A percentile compares a stretch with the other conserved stretches of the same genome.
phyloP scores from a whole-genome alignment of 2,329 filamentous ascomycete genomes.

The Alternaria sp. region DNA sequence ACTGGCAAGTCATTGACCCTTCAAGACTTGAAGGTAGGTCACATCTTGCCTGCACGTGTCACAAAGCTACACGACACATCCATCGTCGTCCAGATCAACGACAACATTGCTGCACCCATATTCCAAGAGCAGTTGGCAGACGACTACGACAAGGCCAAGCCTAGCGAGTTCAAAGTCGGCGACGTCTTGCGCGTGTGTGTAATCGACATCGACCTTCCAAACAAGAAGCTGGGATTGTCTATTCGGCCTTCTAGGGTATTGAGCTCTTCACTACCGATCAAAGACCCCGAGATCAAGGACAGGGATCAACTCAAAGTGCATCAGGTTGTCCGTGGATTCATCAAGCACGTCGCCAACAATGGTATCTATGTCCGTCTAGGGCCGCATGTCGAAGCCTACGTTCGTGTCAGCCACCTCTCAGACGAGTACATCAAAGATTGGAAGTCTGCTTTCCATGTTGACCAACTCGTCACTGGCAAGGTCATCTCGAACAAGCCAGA shows the following conservation, averaged over 20 bases:
- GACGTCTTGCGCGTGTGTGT: slow-evolving; percentile 89
- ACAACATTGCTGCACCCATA: slow-evolving; percentile 78
- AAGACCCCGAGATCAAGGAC: slow-evolving; percentile 78
- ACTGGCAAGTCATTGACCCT: slow-evolving; percentile 68
- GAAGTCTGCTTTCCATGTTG: slow-evolving; percentile 86
- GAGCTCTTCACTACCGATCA: slow-evolving; percentile 80
- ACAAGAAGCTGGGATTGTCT: slow-evolving; percentile 85
- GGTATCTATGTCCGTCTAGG: slow-evolving; percentile 87
- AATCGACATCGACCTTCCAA: slow-evolving; percentile 77
- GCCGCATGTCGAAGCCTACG: slow-evolving; percentile 79
- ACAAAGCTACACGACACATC: slow-evolving; percentile 86
- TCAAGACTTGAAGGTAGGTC: slow-evolving; percentile 75
- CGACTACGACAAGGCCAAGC: slow-evolving; percentile 81
- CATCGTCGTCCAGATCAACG: slow-evolving; percentile 83
- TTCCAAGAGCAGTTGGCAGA: slow-evolving; percentile 84
- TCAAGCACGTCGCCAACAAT: slow-evolving; percentile 88
- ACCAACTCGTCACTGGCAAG: slow-evolving; percentile 89
- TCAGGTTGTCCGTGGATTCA: slow-evolving; percentile 85
- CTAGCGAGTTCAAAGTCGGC: slow-evolving; percentile 77
- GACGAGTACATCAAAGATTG: slow-evolving; percentile 94
- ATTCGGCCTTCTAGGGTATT: slow-evolving; percentile 86
- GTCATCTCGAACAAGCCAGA: slow-evolving; percentile 74
- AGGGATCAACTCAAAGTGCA: slow-evolving; percentile 75
- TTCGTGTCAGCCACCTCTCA: slow-evolving; percentile 86
- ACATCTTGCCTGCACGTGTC: slow-evolving; percentile 81